Base-by-base conservation (phyloP, 768 basidiomycete species). In the Crucibulum laeve region DNA sequence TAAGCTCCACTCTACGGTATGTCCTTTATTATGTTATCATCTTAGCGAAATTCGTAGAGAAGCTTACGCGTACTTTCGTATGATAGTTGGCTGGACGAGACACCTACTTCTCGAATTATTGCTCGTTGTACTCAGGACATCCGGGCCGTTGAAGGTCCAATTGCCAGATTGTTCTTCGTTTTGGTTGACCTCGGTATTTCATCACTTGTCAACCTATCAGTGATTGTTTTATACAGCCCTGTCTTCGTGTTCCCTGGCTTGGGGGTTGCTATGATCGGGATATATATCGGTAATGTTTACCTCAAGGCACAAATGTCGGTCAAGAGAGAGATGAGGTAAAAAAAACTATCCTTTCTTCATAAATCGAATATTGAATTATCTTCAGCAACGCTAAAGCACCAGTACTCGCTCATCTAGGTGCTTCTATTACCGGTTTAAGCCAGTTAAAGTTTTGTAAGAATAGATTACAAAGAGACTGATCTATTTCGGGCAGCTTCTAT, bases 101-200 rank as follows among this genome's bases (percentile, higher is more conserved):
- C 73, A 2, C 71, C 73, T 8, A 59, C 63, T 2, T 65, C 69
- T 18, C 76, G 84, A 3, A 75, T 88, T 39, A 78, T 85, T 34
- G 65, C 80, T 25, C 71, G 84, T 39, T 79, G 78, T 55, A 86
- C 84, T 1, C 77, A 83, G 42, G 84, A 87, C 54, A 82, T 85
- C 17, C 64, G 76, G 37, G 54, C 62, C 45, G 69, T 90, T 28
- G 87, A 91, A 54, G 56, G 61, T 3, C 48, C 58, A 0, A 52
- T 75, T 14, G 40, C 65, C 1, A 50, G 53, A 26, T 53, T 48
- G 15, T 53, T 71, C 4, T 54, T 44, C 10, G 11, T 8, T 8
- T 17, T 22, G 21, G 17, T 17, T 8, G 61, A 63, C 44, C 42
- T 69, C 28, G 47, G 61, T 1, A 46, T 66, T 4, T 45, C 58